phyloP scores from a whole-genome alignment of 768 basidiomycete genomes.

The Agrocybe chaxingu region DNA sequence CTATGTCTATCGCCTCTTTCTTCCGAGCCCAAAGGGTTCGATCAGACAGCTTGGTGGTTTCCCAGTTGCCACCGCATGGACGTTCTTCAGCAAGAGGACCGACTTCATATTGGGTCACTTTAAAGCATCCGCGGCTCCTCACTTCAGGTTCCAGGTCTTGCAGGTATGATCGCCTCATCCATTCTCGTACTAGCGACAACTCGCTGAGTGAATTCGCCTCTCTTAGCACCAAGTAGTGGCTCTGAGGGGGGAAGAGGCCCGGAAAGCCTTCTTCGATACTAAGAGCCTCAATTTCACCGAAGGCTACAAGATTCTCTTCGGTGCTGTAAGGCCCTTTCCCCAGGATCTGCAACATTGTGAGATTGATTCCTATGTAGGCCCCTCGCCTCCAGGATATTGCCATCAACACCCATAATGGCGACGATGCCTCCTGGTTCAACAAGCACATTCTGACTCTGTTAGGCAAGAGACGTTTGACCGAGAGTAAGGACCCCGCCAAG shows the following conservation, averaged over 20 bases:
- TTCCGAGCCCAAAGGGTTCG: too few relatives aligned
- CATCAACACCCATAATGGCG: not conserved
- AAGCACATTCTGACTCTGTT: constrained; percentile 14
- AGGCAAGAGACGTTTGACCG: constrained; percentile 18
- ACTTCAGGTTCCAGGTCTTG: constrained; percentile 28
- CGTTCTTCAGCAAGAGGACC: constrained; percentile 26
- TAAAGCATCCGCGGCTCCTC: constrained; percentile 17
- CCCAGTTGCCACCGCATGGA: constrained; percentile 27
- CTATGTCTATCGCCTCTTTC: too few relatives aligned
- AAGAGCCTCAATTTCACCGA: constrained; percentile 24
- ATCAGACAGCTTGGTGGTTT: constrained; percentile 18
- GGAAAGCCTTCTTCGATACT: constrained; percentile 28
- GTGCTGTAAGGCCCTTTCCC: constrained; percentile 17
- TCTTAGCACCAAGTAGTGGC: constrained; percentile 18
- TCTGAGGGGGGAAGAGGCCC: constrained; percentile 12
- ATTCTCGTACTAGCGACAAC: not conserved
- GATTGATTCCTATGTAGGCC: constrained; percentile 14
- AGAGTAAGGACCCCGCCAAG: constrained; percentile 10
- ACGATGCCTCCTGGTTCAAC: constrained; percentile 1
- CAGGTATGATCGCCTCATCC: constrained; percentile 16
- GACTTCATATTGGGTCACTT: constrained; percentile 26
- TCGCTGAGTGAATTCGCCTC: too few relatives aligned
- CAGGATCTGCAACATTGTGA: constrained; percentile 5
- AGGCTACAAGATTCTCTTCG: constrained; percentile 31
- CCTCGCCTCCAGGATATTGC: not conserved